These are phyloP conservation scores for Chytriomyces sp. DNA, from an alignment of 192 early-diverging fungal species.

Conservation along the genomic window DNA sequence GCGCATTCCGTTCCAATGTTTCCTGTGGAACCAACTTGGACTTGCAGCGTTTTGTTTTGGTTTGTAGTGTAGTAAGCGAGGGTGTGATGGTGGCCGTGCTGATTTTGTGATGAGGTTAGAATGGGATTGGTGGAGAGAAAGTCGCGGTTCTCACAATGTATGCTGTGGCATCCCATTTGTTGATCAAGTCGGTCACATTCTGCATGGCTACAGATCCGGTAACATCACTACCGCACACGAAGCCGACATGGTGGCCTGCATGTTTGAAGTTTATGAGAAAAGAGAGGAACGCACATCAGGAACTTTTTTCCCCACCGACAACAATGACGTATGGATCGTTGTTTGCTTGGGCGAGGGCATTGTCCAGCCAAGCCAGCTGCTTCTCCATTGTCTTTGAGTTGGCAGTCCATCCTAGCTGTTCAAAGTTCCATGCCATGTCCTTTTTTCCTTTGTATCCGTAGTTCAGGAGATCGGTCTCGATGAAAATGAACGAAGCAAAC, in stretches of 20 bases:
- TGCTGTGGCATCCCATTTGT: constrained; percentile 19
- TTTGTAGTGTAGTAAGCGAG: constrained; percentile 19
- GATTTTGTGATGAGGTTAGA: not conserved
- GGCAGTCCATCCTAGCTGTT: constrained; percentile 12
- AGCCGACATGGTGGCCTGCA: not conserved
- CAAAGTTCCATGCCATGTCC: constrained; percentile 9
- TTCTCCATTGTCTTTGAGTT: constrained; percentile 4
- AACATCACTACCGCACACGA: not conserved
- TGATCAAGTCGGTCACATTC: not conserved
- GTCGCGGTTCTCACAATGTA: not conserved
- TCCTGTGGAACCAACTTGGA: constrained; percentile 22
- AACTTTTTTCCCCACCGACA: constrained; percentile 19
- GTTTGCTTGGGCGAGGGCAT: constrained; percentile 11
- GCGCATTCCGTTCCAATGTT: constrained; percentile 23
- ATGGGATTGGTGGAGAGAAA: not conserved
- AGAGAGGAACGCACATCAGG: not conserved
- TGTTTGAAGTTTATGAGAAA: not conserved
- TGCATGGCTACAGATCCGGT: not conserved
- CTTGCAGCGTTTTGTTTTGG: constrained; percentile 11
- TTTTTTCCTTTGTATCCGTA: not conserved
- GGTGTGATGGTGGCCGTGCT: not conserved
- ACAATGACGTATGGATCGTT: constrained; percentile 31
- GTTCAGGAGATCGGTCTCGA: constrained; percentile 29
- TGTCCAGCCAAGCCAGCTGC: constrained; percentile 30
- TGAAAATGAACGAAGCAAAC: constrained; percentile 33